Evolutionary conservation across 2,329 filamentous ascomycete genomes (phyloP).

Genomic region (Didymella arachidicola): DNA sequence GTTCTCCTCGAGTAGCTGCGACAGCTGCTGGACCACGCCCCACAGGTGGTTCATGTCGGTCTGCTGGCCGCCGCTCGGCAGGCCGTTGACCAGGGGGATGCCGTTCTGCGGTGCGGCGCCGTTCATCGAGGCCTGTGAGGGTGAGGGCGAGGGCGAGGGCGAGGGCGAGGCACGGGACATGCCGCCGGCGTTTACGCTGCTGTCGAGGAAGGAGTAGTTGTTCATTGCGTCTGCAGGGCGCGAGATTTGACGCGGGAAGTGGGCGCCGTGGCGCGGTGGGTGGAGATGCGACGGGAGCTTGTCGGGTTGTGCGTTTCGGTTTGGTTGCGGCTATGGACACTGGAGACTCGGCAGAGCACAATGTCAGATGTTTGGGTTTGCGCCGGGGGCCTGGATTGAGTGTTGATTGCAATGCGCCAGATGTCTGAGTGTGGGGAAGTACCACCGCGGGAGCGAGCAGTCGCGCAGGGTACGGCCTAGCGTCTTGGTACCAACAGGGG

Average conservation of each 20-base stretch:
- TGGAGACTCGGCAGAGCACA: background rate
- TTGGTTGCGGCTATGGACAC: background rate
- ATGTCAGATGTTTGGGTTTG: background rate
- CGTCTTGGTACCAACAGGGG: constrained; percentile 6
- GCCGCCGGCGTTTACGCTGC: constrained; percentile 27
- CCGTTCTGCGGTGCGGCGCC: constrained; percentile 41
- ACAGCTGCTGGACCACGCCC: constrained; percentile 52
- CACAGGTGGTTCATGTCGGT: constrained; percentile 55
- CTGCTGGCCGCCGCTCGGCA: constrained; percentile 52
- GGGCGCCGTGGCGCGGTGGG: constrained; percentile 22
- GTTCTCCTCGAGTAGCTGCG: constrained; percentile 51
- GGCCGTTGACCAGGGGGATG: constrained; percentile 51
- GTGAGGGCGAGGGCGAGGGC: constrained; percentile 44
- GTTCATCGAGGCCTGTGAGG: constrained; percentile 36
- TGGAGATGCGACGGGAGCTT: constrained; percentile 18
- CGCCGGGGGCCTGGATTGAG: background rate
- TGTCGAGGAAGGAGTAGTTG: constrained; percentile 50
- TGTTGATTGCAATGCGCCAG: constrained; percentile 9
- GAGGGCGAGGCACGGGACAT: constrained; percentile 47
- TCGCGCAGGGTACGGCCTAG: constrained; percentile 9
- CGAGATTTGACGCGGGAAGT: constrained; percentile 11
- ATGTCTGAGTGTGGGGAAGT: constrained; percentile 11
- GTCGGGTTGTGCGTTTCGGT: constrained; percentile 5
- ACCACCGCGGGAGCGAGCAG: constrained; percentile 20
- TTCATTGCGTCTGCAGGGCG: constrained; percentile 36